A percentile compares a stretch with the other conserved stretches of the same genome.
phyloP scores from a whole-genome alignment of 495 filamentous ascomycete species.

The Daldinia decipiens region DNA sequence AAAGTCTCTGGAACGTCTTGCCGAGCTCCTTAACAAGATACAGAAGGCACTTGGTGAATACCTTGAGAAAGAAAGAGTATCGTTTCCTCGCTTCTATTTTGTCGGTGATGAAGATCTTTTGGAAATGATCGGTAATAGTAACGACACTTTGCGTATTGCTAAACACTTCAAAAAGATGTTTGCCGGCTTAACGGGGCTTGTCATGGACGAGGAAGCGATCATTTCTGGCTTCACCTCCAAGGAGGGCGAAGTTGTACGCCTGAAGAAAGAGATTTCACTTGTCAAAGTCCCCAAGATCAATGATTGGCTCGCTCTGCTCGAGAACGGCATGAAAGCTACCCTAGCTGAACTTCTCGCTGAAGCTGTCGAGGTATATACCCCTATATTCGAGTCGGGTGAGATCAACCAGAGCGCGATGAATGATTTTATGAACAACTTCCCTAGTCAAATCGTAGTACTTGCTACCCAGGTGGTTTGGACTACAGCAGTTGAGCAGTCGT shows the following conservation, averaged over 20 bases:
- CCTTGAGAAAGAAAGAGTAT: constrained; percentile 93
- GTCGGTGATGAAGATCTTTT: constrained; percentile 98
- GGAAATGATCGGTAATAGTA: constrained; percentile 99
- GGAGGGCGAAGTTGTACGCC: constrained; percentile 87
- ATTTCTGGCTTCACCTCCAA: constrained; percentile 95
- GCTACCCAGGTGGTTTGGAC: constrained; percentile 98
- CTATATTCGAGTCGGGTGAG: constrained; percentile 71
- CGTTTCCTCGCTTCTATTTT: constrained; percentile 99
- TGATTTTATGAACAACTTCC: constrained; percentile 80
- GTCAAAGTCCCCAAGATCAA: constrained; percentile 95
- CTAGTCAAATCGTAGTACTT: constrained; percentile 94
- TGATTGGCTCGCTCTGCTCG: constrained; percentile 92
- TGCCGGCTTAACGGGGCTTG: constrained; percentile 87
- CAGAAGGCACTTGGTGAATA: constrained; percentile 99
- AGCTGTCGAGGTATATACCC: constrained; percentile 79
- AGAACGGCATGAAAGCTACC: constrained; percentile 92
- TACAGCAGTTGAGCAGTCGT: constrained; percentile 75
- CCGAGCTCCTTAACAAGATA: constrained; percentile 97
- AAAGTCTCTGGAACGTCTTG: constrained; percentile 92
- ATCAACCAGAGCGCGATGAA: constrained; percentile 75
- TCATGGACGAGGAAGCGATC: constrained; percentile 88
- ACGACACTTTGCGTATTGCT: constrained; percentile 91
- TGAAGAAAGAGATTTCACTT: constrained; percentile 91
- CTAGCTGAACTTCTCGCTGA: constrained; percentile 90
- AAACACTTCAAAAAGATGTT: constrained; percentile 99